These are phyloP conservation scores for Ramaria rubella DNA, from an alignment of 768 basidiomycete genomes.

Conservation along the genomic window DNA sequence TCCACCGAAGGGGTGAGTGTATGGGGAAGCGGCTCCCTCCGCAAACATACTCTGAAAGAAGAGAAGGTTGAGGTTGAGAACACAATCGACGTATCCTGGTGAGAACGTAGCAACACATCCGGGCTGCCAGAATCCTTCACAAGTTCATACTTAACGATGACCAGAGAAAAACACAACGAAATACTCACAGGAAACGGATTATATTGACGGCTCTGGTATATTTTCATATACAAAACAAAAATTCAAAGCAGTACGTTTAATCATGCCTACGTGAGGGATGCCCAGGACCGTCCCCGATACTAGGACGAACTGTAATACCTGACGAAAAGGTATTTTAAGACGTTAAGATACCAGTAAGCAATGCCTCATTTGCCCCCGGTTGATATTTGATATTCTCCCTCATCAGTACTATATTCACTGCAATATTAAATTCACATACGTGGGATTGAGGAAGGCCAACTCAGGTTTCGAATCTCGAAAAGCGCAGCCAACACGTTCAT, in stretches of 20 bases:
- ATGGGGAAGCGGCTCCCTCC: conserved; percentile 29
- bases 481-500: conserved; percentile 24
- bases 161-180: conserved; percentile 25
- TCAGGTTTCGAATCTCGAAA: conserved; percentile 24
- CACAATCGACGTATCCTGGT: not conserved
- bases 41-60: conserved; percentile 13
- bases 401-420: conserved; percentile 22
- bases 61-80: not conserved
- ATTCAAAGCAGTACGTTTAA: not conserved
- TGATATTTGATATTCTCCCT: conserved; percentile 26
- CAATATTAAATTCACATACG: conserved; percentile 19
- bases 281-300: conserved; percentile 24
- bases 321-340: not conserved
- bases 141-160: conserved; percentile 26
- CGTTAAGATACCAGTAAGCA: not conserved
- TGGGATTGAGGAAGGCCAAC: conserved; percentile 23
- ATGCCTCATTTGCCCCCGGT: conserved; percentile 17
- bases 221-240: not conserved
- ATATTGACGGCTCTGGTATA: conserved; percentile 22
- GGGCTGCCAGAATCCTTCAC: conserved; percentile 27
- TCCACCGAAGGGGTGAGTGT: not conserved
- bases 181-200: conserved; percentile 27
- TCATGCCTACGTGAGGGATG: conserved; percentile 22
- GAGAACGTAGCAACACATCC: conserved; percentile 13
- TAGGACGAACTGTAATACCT: conserved; percentile 18